Conservation (phyloP, 495 filamentous ascomycete species). For the Annulohypoxylon nitens region DNA sequence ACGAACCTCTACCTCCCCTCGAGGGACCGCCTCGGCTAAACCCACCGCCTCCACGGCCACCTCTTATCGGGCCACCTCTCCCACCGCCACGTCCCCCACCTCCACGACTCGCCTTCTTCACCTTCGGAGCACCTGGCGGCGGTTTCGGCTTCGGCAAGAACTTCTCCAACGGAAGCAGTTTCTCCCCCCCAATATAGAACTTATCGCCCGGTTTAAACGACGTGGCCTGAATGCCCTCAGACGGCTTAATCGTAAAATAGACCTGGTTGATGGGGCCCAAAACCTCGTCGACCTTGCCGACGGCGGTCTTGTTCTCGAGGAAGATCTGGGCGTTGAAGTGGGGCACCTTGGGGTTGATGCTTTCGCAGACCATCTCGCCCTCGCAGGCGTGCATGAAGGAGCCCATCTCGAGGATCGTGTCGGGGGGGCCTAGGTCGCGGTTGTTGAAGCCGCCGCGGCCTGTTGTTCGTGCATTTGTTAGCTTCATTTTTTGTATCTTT, state of each 20-base stretch:
- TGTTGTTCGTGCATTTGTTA: slow-evolving; percentile 26
- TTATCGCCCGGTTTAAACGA: slow-evolving; percentile 97
- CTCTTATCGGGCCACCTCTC: slow-evolving; percentile 60
- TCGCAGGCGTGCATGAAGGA: slow-evolving; percentile 92
- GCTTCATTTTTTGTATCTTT: background rate
- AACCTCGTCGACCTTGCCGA: slow-evolving; percentile 96
- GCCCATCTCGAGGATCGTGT: slow-evolving; percentile 80
- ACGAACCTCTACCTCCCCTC: slow-evolving; percentile 42
- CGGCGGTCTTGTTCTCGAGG: slow-evolving; percentile 94
- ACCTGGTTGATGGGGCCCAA: slow-evolving; percentile 96
- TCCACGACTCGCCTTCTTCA: slow-evolving; percentile 68
- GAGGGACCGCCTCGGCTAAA: slow-evolving; percentile 40
- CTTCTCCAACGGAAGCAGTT: slow-evolving; percentile 92
- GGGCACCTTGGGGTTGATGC: slow-evolving; percentile 92
- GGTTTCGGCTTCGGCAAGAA: slow-evolving; percentile 97
- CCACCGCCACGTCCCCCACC: slow-evolving; percentile 54
- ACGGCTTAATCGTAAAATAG: slow-evolving; percentile 96
- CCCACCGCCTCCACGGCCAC: slow-evolving; percentile 46
- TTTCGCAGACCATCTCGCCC: slow-evolving; percentile 96
- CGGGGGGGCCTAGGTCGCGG: slow-evolving; percentile 67
- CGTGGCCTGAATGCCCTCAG: slow-evolving; percentile 92
- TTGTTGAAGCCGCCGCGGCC: slow-evolving; percentile 67
- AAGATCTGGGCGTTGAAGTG: slow-evolving; percentile 99
- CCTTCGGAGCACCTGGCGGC: slow-evolving; percentile 71
- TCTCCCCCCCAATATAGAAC: slow-evolving; percentile 95